Evolutionary conservation across 2,329 filamentous ascomycete genomes (phyloP), one percentile per base, ranked within the genome.

Genomic region (Dactylonectria estremocensis): DNA sequence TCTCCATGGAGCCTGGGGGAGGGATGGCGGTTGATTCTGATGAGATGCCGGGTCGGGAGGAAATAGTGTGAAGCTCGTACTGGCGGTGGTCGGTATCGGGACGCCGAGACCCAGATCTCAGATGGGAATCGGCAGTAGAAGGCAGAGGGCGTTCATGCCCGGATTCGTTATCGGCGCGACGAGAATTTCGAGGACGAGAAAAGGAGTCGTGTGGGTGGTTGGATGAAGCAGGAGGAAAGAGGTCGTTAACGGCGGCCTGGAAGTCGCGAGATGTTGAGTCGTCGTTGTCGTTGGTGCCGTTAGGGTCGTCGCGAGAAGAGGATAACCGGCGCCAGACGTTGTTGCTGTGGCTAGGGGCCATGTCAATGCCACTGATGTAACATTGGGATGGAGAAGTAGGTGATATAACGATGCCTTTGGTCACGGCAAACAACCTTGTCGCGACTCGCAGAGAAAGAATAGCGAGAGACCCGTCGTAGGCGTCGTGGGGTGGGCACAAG

Each of bases 321-420:
- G 70, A 67, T 61, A 64, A 63, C 53, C 70, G 68, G 57, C 69
- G 62, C 49, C 68, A 69, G 63, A 69, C 67, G 60, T 76, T 70
- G 55, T 70, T 70, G 60, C 72, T 71, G 54, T 68, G 74, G 71
- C 76, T 70, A 35, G 72, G 70, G 67, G 74, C 72, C 78, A 80
- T 80, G 18, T 72, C 67, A 71, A 68, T 50, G 60, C 58, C 46
- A 61, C 63, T 56, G 69, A 61, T 68, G 71, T 70, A 70, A 71
- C 77, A 79, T 78, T 67, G 74, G 71, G 66, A 70, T 60, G 61
- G 58, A 9, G 59, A n/a, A 58, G 33, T 20, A 53, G 40, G 55
- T 14, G 7, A 28, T 28, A 28, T 28, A 28, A 7, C 4, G 24
- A 28, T 28, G 24, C 24, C 24, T 7, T 18, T 11, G 31, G 50